Evolutionary conservation across 352 stramenopile genomes (phyloP).

Genomic region (Phytopythium litorale): DNA sequence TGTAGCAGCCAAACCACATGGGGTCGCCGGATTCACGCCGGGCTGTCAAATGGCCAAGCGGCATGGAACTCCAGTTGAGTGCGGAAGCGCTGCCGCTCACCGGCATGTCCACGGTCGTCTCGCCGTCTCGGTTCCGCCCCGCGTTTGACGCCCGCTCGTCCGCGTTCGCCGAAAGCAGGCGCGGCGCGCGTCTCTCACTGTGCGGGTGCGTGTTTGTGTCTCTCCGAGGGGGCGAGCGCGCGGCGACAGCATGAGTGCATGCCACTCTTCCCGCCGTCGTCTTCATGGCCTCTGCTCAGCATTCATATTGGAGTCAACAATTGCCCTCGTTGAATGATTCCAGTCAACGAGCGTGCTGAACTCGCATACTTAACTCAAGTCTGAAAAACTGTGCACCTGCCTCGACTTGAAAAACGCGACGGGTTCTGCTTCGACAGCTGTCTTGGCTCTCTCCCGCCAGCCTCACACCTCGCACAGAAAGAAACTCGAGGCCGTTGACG

Average conservation of each 20-base stretch:
- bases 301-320: constrained; percentile 1
- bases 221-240: background rate
- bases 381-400: background rate
- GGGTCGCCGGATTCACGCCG: background rate
- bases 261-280: background rate
- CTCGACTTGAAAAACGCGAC: background rate
- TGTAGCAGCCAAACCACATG: background rate
- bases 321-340: background rate
- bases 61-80: background rate
- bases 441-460: background rate
- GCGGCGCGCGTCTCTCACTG: background rate
- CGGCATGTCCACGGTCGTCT: no score
- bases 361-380: constrained; percentile 2
- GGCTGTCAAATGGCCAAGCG: background rate
- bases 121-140: background rate
- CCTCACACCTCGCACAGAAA: background rate
- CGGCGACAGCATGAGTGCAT: constrained; percentile 1
- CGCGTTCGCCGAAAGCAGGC: constrained; percentile 1
- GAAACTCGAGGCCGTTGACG: background rate
- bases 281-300: background rate
- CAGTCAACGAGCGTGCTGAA: background rate
- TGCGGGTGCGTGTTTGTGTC: constrained; percentile 5
- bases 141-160: constrained; percentile 1
- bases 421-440: background rate
- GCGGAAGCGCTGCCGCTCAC: no score